These are phyloP conservation scores for Verticillium isaacii DNA, from an alignment of 2,329 filamentous ascomycete genomes.

Conservation along the genomic window DNA sequence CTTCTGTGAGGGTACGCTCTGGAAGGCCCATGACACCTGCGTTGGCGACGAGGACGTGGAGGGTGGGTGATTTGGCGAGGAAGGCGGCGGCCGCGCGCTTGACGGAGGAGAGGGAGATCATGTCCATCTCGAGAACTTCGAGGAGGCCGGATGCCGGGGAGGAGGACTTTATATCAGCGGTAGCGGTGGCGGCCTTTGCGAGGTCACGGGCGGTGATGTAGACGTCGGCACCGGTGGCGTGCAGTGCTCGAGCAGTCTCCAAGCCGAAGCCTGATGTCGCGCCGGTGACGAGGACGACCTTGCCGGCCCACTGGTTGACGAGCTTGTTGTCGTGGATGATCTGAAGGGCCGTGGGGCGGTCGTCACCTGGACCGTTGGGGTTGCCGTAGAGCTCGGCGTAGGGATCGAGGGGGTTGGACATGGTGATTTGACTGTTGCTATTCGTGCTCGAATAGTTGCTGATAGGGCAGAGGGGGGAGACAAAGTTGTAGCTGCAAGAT, in stretches of 20 bases:
- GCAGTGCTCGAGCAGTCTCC: conserved; percentile 32
- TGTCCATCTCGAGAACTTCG: conserved; percentile 30
- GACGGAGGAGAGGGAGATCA: conserved; percentile 32
- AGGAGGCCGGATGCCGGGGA: conserved; percentile 20
- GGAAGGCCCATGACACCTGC: conserved; percentile 35
- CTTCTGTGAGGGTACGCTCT: conserved; percentile 20
- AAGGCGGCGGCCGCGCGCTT: conserved; percentile 29
- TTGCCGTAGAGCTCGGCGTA: conserved; percentile 2
- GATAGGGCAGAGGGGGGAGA: no score
- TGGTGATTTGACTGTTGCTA: background rate
- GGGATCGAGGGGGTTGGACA: conserved; percentile 2
- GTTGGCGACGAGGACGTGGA: conserved; percentile 38
- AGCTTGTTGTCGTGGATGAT: conserved; percentile 26
- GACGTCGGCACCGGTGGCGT: conserved; percentile 35
- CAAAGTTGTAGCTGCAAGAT: no score
- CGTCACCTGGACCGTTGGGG: conserved; percentile 26
- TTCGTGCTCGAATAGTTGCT: background rate
- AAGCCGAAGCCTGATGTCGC: conserved; percentile 29
- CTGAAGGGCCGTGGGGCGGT: conserved; percentile 29
- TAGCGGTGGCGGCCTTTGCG: conserved; percentile 20
- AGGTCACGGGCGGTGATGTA: conserved; percentile 36
- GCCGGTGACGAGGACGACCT: conserved; percentile 36
- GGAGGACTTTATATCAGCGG: conserved; percentile 29
- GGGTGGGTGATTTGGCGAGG: conserved; percentile 25
- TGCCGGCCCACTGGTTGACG: conserved; percentile 25